Evolutionary conservation across 2,329 filamentous ascomycete genomes (phyloP), one percentile per base, ranked within the genome.

Genomic region (Lecanicillium sp.): DNA sequence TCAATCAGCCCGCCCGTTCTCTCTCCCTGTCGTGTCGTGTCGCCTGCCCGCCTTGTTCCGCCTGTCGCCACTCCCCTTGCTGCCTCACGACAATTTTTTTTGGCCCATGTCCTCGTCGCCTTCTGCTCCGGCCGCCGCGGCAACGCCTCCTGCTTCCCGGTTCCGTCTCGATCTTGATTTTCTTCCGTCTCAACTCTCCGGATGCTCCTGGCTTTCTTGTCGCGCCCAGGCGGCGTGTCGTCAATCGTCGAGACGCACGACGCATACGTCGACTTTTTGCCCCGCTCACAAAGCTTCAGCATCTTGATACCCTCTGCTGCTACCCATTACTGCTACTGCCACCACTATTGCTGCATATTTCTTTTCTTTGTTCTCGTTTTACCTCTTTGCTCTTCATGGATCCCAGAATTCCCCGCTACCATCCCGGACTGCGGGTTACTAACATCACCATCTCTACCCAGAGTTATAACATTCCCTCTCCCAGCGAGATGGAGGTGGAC

Each of bases 401-500:
- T 29, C 40, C 40, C 17, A 29, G 17, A 43, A 3, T 14, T 15
- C 29, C 3, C 29, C 2, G 17, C 11, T 17, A 5, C n/a, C 11
- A 24, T 33, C 6, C 32, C 32, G 27, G 45, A 21, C 12, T 41
- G 15, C 30, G 33, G 24, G 17, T 51, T 39, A 50, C 59, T 61
- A 55, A 57, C 55, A 47, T 46, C 42, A 49, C 44, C 42, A 17
- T 49, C 27, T 43, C 46, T 9, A 33, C 46, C 46, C 62, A 78
- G 72, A 74, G 70, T 59, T 74, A 74, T 66, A 74, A 75, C 60
- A 67, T 76, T 46, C 71, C 75, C 53, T 78, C 76, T 44, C 76
- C 75, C 12, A 78, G 73, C 62, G 73, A 77, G 58, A 77, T 78
- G 75, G 65, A 75, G 60, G 65, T 79, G 56, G 76, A 79, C 56